Conservation (phyloP, 192 early-diverging fungal species). For the Coemansia sp. region DNA sequence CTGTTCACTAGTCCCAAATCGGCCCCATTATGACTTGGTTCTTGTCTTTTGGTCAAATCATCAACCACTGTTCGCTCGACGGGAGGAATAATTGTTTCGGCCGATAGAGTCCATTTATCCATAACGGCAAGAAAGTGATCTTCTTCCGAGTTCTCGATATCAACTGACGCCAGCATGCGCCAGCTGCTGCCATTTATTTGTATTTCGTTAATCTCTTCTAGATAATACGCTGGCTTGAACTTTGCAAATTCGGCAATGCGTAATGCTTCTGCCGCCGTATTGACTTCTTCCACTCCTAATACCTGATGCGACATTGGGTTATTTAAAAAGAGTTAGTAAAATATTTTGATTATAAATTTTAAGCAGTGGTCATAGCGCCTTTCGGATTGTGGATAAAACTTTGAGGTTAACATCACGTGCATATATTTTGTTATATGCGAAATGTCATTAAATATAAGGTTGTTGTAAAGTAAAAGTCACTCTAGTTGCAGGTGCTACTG, state of each 20-base stretch:
- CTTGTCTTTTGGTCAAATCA: background rate
- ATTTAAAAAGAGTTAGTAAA: background rate
- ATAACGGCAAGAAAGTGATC: conserved; percentile 41
- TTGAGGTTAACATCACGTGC: conserved; percentile 23
- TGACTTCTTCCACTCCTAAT: conserved; percentile 32
- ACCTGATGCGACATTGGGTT: background rate
- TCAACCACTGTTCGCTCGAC: conserved; percentile 54
- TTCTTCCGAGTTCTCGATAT: conserved; percentile 34
- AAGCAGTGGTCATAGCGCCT: no score
- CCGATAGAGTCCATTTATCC: conserved; percentile 61
- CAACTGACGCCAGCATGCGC: conserved; percentile 29
- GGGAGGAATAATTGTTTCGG: conserved; percentile 64
- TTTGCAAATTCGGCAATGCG: conserved; percentile 47
- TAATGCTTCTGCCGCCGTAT: conserved; percentile 30
- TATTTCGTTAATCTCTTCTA: conserved; percentile 13
- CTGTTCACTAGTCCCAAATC: background rate
- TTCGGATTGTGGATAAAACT: background rate
- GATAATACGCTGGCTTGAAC: conserved; percentile 36
- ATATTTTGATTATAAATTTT: background rate
- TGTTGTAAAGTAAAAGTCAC: background rate
- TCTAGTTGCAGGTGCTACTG: no score
- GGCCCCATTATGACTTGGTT: background rate
- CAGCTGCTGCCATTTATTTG: conserved; percentile 13
- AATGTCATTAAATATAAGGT: background rate
- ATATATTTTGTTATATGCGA: background rate